These are phyloP conservation scores for Candida sp. DNA, from an alignment of 1,139 yeast species.

Conservation along the genomic window DNA sequence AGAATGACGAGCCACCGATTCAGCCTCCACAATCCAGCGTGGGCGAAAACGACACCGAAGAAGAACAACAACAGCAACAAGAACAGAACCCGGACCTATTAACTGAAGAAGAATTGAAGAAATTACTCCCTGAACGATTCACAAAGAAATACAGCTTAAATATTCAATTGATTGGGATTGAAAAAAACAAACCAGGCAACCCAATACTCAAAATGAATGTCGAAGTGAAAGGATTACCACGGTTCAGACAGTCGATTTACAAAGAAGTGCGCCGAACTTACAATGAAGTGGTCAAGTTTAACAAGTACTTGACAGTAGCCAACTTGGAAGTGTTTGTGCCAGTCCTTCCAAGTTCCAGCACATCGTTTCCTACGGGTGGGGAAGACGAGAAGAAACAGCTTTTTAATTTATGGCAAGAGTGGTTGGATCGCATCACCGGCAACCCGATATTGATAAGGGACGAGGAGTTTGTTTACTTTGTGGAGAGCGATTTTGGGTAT, in stretches of 20 bases:
- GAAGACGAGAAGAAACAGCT: slow-evolving; percentile 77
- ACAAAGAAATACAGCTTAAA: slow-evolving; percentile 34
- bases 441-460: slow-evolving; percentile 85
- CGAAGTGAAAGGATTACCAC: slow-evolving; percentile 60
- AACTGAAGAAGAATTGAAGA: slow-evolving; percentile 43
- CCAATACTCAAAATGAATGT: slow-evolving; percentile 51
- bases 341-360: slow-evolving; percentile 73
- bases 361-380: slow-evolving; percentile 83
- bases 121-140: slow-evolving; percentile 56
- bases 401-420: slow-evolving; percentile 68
- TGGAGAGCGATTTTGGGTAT: slow-evolving; percentile 89
- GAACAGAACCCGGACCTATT: slow-evolving; percentile 5
- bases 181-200: slow-evolving; percentile 45
- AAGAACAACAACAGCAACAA: slow-evolving; percentile 2
- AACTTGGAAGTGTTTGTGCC: slow-evolving; percentile 96
- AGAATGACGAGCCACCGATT: slow-evolving; percentile 6
- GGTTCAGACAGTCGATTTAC: slow-evolving; percentile 73
- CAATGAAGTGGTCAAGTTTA: slow-evolving; percentile 76
- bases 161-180: slow-evolving; percentile 36
- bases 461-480: slow-evolving; percentile 86
- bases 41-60: not conserved
- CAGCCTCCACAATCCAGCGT: not conserved
- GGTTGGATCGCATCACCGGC: slow-evolving; percentile 78
- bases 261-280: slow-evolving; percentile 83
- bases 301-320: slow-evolving; percentile 77